Evolutionary conservation across 2,329 filamentous ascomycete genomes (phyloP), one percentile per base, ranked within the genome.

Genomic region (Talaromyces islandicus): DNA sequence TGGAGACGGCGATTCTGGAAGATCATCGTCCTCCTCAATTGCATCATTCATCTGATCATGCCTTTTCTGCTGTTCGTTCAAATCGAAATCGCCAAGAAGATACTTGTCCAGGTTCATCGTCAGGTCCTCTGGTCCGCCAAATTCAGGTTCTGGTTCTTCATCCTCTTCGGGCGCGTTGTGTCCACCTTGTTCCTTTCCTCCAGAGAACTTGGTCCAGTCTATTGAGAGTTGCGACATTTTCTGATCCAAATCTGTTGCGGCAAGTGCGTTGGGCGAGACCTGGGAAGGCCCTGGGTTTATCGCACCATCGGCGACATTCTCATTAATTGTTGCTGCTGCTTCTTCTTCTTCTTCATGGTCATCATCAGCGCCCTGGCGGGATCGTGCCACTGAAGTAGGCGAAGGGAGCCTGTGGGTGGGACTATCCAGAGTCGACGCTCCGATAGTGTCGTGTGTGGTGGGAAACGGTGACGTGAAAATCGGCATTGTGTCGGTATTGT

Each of bases 361-460:
- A 17, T 41, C 41, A 7, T 60, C 52, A 7, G 25, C 7, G 19
- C 55, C 59, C 10, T 57, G 59, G 21, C 21, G 53, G 24, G 57
- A 53, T 46, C 52, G 46, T 21, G 35, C 43, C 21, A 46, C 52
- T 7, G 41, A 46, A n/a, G 21, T 9, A 48, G 58, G 61, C 5
- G 61, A 60, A 24, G 57, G 58, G 17, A 60, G 12, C 25, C 48
- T 48, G 35, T 43, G 73, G 3, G 70, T 64, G 14, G 74, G 73
- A 4, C 70, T 75, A 12, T 67, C 70, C 21, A 77, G 63, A 10
- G 73, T 74, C 6, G 74, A 77, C 48, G 73, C 68, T 48, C 75
- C 75, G 59, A 77, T 70, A 7, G 74, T 77, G 58, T 78, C 75
- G 64, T 78, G 75, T 55, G 74, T 70, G 7, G 73, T 75, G 21